These are phyloP conservation scores for Pseudopediastrum boryanum DNA, from an alignment of 139 green algal genomes.

Conservation along the genomic window DNA sequence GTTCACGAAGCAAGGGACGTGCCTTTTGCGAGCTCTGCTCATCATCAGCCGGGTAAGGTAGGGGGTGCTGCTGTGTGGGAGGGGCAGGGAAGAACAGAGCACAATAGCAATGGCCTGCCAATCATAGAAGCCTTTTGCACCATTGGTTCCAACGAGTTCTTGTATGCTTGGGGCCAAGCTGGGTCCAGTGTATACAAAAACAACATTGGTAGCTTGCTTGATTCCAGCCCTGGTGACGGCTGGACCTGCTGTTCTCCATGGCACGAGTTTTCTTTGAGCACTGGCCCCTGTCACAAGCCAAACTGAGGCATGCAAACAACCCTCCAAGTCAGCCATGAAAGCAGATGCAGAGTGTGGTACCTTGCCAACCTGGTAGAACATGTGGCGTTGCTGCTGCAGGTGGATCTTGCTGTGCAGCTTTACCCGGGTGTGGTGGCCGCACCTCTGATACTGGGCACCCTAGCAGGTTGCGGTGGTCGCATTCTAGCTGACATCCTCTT, in stretches of 20 bases:
- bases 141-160: not conserved
- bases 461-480: slow-evolving; percentile 49
- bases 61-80: not conserved
- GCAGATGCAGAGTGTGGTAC: no score
- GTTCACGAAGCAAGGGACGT: slow-evolving; percentile 6
- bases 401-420: slow-evolving; percentile 38
- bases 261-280: not conserved
- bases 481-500: slow-evolving; percentile 45
- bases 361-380: not conserved
- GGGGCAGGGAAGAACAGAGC: not conserved
- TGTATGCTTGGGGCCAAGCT: not conserved
- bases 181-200: not conserved
- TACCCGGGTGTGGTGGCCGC: slow-evolving; percentile 51
- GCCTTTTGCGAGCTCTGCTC: slow-evolving; percentile 6
- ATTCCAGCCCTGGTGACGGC: not conserved
- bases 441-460: slow-evolving; percentile 53
- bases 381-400: not conserved
- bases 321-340: no score
- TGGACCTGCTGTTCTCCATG: not conserved
- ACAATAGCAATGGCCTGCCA: not conserved
- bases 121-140: not conserved
- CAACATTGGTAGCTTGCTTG: not conserved
- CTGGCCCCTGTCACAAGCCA: not conserved
- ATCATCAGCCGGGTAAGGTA: slow-evolving; percentile 26
- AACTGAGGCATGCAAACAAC: not conserved